Base-by-base conservation (phyloP, 768 basidiomycete genomes). In the Jaapia argillacea region DNA sequence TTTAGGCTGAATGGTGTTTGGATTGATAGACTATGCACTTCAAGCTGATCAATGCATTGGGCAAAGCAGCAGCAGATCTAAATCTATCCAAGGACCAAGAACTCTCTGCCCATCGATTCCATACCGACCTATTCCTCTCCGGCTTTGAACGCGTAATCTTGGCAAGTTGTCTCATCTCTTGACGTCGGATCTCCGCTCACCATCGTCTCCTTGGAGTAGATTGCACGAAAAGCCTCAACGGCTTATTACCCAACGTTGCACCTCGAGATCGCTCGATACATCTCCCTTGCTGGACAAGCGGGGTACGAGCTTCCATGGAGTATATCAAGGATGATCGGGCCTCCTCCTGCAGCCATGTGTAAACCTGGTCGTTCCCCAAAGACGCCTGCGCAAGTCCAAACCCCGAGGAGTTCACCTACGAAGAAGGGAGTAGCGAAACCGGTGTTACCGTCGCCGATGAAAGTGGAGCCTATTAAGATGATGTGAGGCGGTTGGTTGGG, bases 201-300 rank as follows among this genome's bases (percentile, higher is more conserved):
- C 41, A 12, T 24, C 25, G 20, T n/a, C 21, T n/a, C 20, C 36
- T 26, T 6, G 18, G n/a, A 12, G 36, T 23, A 98, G 93, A 89
- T 93, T 36, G 79, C 90, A 1, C 85, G 96, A 41, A 97, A 97
- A 62, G 91, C 96, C 13, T 97, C 93, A 14, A 80, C 84, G 20
- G 81, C 84, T 10, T 97, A 96, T 62, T 99, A 99, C 60, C 90
- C 92, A 0, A 84, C 80, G 3, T 74, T 99, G 1, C 96, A 99
- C 61, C 80, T 98, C 31, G 94, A 99, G 61, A 68, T 99, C 41
- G 76, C 91, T 12, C 79, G 92, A 24, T 98, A 97, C 58, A 72
- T 97, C 50, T 67, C 73, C 1, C 71, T 78, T 48, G 79, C 82
- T 2, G 63, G 62, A 21, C 67, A 71, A 13, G 74, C 87, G 28